phyloP scores from a whole-genome alignment of 371 early-diverging fungal species.

The Mortierella polycephala region DNA sequence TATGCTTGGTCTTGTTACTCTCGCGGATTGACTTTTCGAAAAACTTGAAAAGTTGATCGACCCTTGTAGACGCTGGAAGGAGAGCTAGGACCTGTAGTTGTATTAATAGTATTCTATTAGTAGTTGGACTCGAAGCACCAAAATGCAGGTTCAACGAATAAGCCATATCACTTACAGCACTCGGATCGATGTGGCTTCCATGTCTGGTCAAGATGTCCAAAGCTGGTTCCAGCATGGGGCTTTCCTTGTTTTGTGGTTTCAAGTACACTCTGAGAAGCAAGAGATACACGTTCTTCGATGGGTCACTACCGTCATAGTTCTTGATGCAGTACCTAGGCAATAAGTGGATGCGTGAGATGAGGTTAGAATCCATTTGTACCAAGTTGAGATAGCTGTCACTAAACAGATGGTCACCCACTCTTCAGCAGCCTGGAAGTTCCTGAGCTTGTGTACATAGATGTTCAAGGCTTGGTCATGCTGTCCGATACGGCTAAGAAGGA shows the following conservation, averaged over 20 bases:
- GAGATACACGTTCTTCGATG: slow-evolving; percentile 72
- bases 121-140: neutral
- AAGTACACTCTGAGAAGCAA: slow-evolving; percentile 73
- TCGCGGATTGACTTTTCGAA: slow-evolving; percentile 78
- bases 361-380: neutral
- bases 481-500: slow-evolving; percentile 84
- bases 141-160: too few species aligned
- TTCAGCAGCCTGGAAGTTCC: slow-evolving; percentile 80
- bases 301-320: slow-evolving; percentile 67
- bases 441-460: slow-evolving; percentile 83
- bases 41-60: slow-evolving; percentile 70
- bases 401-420: slow-evolving; percentile 58
- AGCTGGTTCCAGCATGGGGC: slow-evolving; percentile 69
- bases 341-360: neutral
- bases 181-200: slow-evolving; percentile 76
- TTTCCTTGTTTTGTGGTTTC: slow-evolving; percentile 62
- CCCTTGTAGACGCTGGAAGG: slow-evolving; percentile 64
- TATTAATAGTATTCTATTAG: slow-evolving; percentile 3
- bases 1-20: slow-evolving; percentile 70
- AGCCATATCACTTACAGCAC: slow-evolving; percentile 48
- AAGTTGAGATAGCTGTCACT: neutral
- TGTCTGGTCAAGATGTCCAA: slow-evolving; percentile 73
- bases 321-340: slow-evolving; percentile 75
- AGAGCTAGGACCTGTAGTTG: slow-evolving; percentile 57
- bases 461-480: slow-evolving; percentile 89